A percentile compares a stretch with the other conserved stretches of the same genome.
Conservation (phyloP, 345 rosid genomes). For the Xanthoceras sorbifolium region DNA sequence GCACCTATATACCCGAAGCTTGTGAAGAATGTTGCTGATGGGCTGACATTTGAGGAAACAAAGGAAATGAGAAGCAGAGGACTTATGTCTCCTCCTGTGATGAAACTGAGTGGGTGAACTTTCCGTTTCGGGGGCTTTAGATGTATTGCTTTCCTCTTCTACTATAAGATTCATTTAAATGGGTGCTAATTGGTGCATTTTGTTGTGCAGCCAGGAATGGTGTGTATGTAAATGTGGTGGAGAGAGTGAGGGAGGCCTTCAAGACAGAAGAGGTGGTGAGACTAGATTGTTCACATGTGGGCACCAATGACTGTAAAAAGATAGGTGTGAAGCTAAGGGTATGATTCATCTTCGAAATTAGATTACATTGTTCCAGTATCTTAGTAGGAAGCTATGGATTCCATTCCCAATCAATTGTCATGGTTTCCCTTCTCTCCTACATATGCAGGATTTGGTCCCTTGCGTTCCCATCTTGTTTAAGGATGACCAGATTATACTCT, state of each 20-base stretch:
- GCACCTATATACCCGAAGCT: constrained; percentile 83
- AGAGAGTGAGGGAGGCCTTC: constrained; percentile 66
- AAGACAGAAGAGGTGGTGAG: constrained; percentile 68
- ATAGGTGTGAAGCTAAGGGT: constrained; percentile 84
- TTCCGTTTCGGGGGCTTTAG: background rate
- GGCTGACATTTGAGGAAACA: constrained; percentile 82
- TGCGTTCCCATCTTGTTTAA: constrained; percentile 80
- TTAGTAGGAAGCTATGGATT: background rate
- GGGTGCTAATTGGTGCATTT: constrained; percentile 1
- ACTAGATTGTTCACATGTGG: constrained; percentile 78
- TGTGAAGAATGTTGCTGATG: constrained; percentile 70
- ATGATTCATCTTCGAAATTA: constrained; percentile 12
- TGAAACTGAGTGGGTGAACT: constrained; percentile 70
- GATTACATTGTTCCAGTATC: background rate
- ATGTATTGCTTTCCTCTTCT: background rate
- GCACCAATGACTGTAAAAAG: constrained; percentile 81
- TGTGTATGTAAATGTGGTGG: constrained; percentile 82
- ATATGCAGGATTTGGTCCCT: constrained; percentile 79
- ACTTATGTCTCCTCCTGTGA: constrained; percentile 52
- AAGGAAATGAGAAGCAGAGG: constrained; percentile 81
- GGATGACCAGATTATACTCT: constrained; percentile 85
- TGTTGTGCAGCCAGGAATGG: constrained; percentile 78
- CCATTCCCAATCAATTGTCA: constrained; percentile 1
- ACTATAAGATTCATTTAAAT: background rate
- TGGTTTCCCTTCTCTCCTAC: constrained; percentile 11